Evolutionary conservation across 2,329 filamentous ascomycete species (phyloP).

Genomic region (Aspergillus sp.): DNA sequence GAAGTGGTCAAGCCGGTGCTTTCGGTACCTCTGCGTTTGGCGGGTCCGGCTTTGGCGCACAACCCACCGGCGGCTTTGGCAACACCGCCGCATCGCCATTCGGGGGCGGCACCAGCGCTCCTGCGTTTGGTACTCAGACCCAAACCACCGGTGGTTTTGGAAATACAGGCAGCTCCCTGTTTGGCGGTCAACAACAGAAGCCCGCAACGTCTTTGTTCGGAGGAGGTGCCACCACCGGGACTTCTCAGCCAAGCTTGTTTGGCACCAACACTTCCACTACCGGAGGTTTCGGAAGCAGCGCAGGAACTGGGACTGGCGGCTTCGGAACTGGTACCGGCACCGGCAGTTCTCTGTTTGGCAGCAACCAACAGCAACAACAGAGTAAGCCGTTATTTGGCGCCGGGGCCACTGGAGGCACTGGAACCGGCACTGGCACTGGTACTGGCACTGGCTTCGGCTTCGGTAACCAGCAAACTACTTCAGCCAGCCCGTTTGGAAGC

Average conservation of each 20-base stretch:
- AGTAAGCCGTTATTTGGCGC: conserved; percentile 32
- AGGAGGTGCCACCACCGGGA: conserved; percentile 18
- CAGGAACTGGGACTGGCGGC: conserved; percentile 18
- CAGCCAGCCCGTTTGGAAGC: conserved; percentile 35
- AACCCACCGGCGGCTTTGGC: conserved; percentile 36
- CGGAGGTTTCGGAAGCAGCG: conserved; percentile 23
- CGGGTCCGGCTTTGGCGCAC: conserved; percentile 35
- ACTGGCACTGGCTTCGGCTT: conserved; percentile 33
- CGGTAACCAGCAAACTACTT: conserved; percentile 31
- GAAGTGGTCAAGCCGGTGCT: conserved; percentile 69
- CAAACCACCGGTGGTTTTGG: conserved; percentile 36
- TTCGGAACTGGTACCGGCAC: conserved; percentile 26
- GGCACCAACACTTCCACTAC: conserved; percentile 31
- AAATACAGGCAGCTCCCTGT: conserved; percentile 32
- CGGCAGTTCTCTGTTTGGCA: conserved; percentile 38
- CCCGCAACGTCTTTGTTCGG: conserved; percentile 35
- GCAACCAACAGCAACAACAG: conserved; percentile 28
- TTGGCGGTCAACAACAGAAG: conserved; percentile 34
- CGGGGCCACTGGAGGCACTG: conserved; percentile 19
- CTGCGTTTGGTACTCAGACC: conserved; percentile 38
- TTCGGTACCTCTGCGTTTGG: conserved; percentile 66
- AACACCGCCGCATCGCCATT: conserved; percentile 36
- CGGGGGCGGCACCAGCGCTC: conserved; percentile 30
- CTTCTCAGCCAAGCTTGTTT: conserved; percentile 35
- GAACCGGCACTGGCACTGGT: conserved; percentile 21